Evolutionary conservation across 2,329 filamentous ascomycete genomes (phyloP), one percentile per base, ranked within the genome.

Genomic region (Verticillium klebahnii): DNA sequence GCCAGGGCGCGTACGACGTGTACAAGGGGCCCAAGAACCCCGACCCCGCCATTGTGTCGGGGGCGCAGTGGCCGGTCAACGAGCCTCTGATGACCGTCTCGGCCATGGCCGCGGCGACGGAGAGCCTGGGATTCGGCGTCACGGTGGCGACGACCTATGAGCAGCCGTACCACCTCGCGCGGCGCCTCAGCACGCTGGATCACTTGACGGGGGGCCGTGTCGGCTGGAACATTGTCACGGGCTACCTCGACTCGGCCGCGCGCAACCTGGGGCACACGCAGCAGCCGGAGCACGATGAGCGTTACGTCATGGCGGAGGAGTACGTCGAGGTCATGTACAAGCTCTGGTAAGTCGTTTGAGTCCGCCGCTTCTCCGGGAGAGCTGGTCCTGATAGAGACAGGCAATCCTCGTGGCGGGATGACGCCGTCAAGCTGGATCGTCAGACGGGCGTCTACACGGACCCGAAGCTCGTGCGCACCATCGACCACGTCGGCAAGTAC

Each of bases 1-100:
- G 5, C 2, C 32, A 72, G 72, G 86, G 85, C 3, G 85, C 85
- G 6, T 90, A 90, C 69, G 88, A 91, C 75, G 86, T 90, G 5
- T 91, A 89, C 73, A 85, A 85, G 63, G 82, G 86, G 0, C 84
- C 84, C 12, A 63, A 64, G 11, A 73, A 72, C 0, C 73, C 77
- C 4, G 80, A 82, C 3, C 82, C 87, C 0, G 85, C 86, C 0
- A 82, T 89, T 57, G 71, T 80, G 1, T 84, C 85, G 0, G 88
- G 86, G 1, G 85, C 87, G 0, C 88, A 91, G 71, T 90, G 86
- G 82, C 88, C 88, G 0, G 85, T 90, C n/a, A 89, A 89, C 63
- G 88, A 91, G 69, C 88, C 88, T 0, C 69, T 90, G 1, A 78
- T 81, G 3, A 80, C 87, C 2, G 78, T 90, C 0, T 80, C 87